A percentile compares a stretch with the other conserved stretches of the same genome.
Evolutionary conservation across 23 red algal genomes (phyloP).

Genomic region (Chondrus crispus): DNA sequence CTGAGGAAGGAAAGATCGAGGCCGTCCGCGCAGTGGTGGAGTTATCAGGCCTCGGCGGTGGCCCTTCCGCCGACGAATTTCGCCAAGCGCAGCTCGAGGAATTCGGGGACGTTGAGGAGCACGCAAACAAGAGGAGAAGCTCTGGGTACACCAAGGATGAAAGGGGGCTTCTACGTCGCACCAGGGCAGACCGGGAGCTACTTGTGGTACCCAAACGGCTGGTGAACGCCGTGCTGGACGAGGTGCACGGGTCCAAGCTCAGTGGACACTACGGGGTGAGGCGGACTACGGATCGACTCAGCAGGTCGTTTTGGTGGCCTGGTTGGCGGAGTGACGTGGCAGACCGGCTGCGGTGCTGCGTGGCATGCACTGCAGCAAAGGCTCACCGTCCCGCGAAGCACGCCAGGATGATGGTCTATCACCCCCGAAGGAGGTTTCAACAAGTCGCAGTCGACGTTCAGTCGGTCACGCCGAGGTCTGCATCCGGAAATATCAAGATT

Average conservation of each 20-base stretch:
- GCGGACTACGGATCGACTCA: not conserved
- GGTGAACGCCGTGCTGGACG: not conserved
- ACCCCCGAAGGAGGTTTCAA: not conserved
- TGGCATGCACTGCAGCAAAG: not conserved
- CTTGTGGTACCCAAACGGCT: not conserved
- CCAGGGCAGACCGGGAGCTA: no score
- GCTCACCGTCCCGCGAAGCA: not conserved
- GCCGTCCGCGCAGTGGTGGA: no score
- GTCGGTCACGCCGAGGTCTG: not conserved
- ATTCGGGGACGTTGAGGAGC: no score
- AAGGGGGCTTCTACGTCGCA: no score
- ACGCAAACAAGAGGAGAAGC: no score
- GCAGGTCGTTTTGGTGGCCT: not conserved
- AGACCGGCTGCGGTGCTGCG: not conserved
- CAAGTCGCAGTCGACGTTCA: not conserved
- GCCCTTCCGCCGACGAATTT: no score
- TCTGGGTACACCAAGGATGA: no score
- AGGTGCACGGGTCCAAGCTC: not conserved
- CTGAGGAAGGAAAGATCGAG: no score
- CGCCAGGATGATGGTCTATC: not conserved
- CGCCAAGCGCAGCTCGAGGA: no score
- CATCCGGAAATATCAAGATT: not conserved
- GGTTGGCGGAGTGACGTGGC: no score
- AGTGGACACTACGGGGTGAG: not conserved
- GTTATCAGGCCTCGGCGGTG: no score